Evolutionary conservation across 495 filamentous ascomycete species (phyloP), one percentile per base, ranked within the genome.

Genomic region (Hypoxylon fragiforme): DNA sequence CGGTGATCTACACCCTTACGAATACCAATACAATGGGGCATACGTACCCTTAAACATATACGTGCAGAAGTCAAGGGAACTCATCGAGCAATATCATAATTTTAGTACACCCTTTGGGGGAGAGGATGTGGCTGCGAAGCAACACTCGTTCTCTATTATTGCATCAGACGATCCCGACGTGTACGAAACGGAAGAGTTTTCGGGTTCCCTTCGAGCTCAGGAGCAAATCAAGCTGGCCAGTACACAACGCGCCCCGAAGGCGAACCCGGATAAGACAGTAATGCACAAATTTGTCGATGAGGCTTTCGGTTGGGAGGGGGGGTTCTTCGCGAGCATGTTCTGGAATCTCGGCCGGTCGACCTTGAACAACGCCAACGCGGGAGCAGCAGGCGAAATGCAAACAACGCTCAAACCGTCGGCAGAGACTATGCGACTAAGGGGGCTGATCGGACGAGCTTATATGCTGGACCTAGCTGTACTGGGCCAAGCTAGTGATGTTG

Each of bases 91-190:
- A 35, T 49, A 61, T 13, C 62, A 68, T 58, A 67, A 70, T 48
- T 62, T 55, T 26, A 68, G 67, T 11, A 69, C 67, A 12, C 64
- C 62, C 7, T 58, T 65, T 7, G 67, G 62, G 20, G 63, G 50
- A 13, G 68, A 70, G 31, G 64, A 71, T 34, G 12, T 46, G 3
- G 55, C 65, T 2, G 66, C 69, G 51, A 67, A 73, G 51, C 41
- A 69, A 38, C 69, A 74, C 28, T 70, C 71, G 21, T 67, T 77
- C 44, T 52, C 86, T 7, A 65, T 88, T 20, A 56, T 90, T 22
- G 85, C 87, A 1, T 88, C 85, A 0, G 88, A 92, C 60, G 87
- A 91, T 62, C 85, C 85, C 0, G 79, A 80, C 30, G 77, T 89
- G 11, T 86, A 88, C 60, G 69, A 72, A 14, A 66, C 77, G 6